A percentile compares a stretch with the other conserved stretches of the same genome.
Conservation (phyloP, 75 land plant species). For the Azolla pinnata region DNA sequence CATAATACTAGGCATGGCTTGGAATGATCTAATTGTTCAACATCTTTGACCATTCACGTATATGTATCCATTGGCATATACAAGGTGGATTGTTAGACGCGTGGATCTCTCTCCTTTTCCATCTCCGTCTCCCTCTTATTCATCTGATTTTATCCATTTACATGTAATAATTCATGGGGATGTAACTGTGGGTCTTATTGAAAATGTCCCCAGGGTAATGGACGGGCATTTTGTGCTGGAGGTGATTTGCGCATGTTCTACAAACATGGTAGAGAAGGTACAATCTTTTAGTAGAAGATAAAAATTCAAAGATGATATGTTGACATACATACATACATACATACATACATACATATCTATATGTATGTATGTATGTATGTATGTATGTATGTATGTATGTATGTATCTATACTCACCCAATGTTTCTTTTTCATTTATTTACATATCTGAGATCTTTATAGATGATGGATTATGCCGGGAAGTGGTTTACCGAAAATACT, state of each 20-base stretch:
- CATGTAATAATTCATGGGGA: not conserved
- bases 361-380: not conserved
- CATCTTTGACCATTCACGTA: not conserved
- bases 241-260: conserved; percentile 94
- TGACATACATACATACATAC: too few species aligned
- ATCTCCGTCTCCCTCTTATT: not conserved
- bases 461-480: conserved; percentile 62
- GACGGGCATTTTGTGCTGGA: conserved; percentile 91
- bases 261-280: conserved; percentile 34
- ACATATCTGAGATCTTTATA: too few species aligned
- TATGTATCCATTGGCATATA: not conserved
- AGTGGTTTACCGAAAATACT: conserved; percentile 82
- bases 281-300: not conserved
- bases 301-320: too few species aligned
- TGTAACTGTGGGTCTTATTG: not conserved
- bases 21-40: too few species aligned
- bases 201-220: conserved; percentile 44
- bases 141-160: not conserved
- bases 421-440: not conserved
- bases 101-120: not conserved
- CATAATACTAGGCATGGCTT: not conserved
- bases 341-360: not conserved
- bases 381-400: not conserved
- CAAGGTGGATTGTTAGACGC: not conserved
- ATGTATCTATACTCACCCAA: not conserved